A percentile compares a stretch with the other conserved stretches of the same genome.
Conservation (phyloP, 164 flowering plant species). For the Sextonia rubra region DNA sequence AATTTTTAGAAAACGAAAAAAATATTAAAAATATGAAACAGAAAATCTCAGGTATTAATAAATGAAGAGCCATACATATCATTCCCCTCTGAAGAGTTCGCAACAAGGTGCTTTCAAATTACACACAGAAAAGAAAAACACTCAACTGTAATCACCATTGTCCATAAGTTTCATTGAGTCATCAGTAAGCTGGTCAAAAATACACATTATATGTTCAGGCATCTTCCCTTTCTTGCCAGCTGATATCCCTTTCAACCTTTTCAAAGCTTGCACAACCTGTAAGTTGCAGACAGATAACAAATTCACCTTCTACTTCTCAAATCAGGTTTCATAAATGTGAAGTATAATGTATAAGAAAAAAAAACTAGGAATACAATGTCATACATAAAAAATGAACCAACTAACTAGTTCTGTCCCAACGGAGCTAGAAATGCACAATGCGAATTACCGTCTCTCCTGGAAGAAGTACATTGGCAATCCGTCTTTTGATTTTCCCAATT, state of each 20-base stretch:
- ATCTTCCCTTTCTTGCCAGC: conserved; percentile 65
- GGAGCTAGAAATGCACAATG: neutral
- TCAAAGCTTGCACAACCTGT: conserved; percentile 81
- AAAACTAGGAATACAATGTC: too few species aligned
- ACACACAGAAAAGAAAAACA: conserved; percentile 5
- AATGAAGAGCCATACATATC: neutral
- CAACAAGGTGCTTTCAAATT: neutral
- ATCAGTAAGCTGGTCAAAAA: conserved; percentile 94
- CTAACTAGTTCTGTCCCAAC: neutral
- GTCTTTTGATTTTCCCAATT: conserved; percentile 72
- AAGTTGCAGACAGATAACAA: conserved; percentile 5
- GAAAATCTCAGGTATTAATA: too few species aligned
- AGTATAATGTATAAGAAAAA: too few species aligned
- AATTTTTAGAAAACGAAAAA: too few species aligned
- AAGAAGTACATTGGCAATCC: conserved; percentile 76
- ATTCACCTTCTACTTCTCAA: neutral
- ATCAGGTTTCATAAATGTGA: neutral
- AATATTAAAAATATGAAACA: too few species aligned
- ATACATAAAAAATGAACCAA: too few species aligned
- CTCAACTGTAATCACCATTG: conserved; percentile 86
- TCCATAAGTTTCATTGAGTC: conserved; percentile 88
- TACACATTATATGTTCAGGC: conserved; percentile 68
- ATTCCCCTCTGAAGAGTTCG: neutral
- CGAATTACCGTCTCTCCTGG: conserved; percentile 81
- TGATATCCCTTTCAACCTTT: conserved; percentile 79